Base-by-base conservation (phyloP, 2,329 filamentous ascomycete species). In the Diaporthe vexans region DNA sequence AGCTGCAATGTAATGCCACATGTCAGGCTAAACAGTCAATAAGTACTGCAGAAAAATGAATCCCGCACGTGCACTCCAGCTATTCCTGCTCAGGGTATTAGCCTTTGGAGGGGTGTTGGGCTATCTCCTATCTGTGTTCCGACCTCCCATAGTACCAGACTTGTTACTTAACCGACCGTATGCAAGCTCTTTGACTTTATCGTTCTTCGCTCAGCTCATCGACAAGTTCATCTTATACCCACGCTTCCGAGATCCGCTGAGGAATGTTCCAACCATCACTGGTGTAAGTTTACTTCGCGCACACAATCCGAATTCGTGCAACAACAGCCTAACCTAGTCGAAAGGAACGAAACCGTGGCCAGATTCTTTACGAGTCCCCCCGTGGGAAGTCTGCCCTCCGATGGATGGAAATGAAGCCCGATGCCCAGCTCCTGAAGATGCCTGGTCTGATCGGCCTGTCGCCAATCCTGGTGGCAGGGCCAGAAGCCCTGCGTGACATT, bases 401-500 rank as follows among this genome's bases (percentile, higher is more conserved):
- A 58, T 74, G 72, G 72, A 74, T 74, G 67, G 72, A 71, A n/a
- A n/a, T 40, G 10, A 26, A 43, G 5, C 72, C 72, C 26, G 72
- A 74, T 35, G 72, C 67, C 10, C 72, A 74, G 40, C 72, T 74
- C 7, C 69, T 71, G 67, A 65, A 35, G 58, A 61, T 71, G 57
- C 58, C 67, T 6, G 72, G 72, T 2, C 1, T 17, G 17, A 46
- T 59, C 21, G 57, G 67, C 1, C 46, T 71, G 13, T 65, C 72
- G 4, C 72, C 72, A 1, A 63, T 74, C 9, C 35, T 74, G 19
- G 72, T 74, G 3, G 24, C 72, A 19, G 72, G 72, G 5, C 72
- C 72, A 13, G 72, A 71, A 13, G 72, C 72, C 3, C 57, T 74
- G 5, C 72, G 72, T 19, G 72, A 74, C 65, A 65, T 74, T 15